phyloP scores from a whole-genome alignment of 2,329 filamentous ascomycete species.

The Furcasterigmium furcatum region DNA sequence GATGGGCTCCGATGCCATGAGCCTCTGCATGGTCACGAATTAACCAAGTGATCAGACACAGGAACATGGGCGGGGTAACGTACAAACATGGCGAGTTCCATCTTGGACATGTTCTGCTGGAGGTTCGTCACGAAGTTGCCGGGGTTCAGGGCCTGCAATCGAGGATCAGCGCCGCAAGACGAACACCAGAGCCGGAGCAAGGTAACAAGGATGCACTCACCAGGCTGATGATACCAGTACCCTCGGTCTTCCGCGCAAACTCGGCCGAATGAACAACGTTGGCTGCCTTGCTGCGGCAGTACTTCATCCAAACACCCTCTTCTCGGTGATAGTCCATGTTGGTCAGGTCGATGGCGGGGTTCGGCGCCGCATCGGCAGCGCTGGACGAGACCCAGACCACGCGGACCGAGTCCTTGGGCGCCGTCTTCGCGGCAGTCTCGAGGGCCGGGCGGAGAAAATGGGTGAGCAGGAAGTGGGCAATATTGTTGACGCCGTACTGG shows the following conservation, averaged over 20 bases:
- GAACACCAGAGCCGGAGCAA: too few species aligned
- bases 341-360: conserved; percentile 19
- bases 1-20: not conserved
- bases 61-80: conserved; percentile 3
- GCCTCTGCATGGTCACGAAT: not conserved
- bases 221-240: not conserved
- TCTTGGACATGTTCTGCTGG: conserved; percentile 5
- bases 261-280: conserved; percentile 24
- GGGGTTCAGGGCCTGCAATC: conserved; percentile 1
- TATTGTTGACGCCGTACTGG: conserved; percentile 22
- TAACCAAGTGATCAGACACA: too few species aligned
- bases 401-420: conserved; percentile 15
- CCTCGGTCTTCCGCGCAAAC: conserved; percentile 15
- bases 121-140: conserved; percentile 7
- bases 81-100: conserved; percentile 1
- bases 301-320: conserved; percentile 15
- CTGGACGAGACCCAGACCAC: conserved; percentile 25
- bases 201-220: not conserved
- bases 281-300: conserved; percentile 23
- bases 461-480: conserved; percentile 24
- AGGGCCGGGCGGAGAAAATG: conserved; percentile 20
- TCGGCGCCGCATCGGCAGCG: conserved; percentile 16
- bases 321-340: conserved; percentile 23
- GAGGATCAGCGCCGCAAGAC: too few species aligned
- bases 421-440: conserved; percentile 16